A percentile compares a stretch with the other conserved stretches of the same genome.
Evolutionary conservation across 2,329 filamentous ascomycete species (phyloP).

Genomic region (Pochonia chlamydosporia): DNA sequence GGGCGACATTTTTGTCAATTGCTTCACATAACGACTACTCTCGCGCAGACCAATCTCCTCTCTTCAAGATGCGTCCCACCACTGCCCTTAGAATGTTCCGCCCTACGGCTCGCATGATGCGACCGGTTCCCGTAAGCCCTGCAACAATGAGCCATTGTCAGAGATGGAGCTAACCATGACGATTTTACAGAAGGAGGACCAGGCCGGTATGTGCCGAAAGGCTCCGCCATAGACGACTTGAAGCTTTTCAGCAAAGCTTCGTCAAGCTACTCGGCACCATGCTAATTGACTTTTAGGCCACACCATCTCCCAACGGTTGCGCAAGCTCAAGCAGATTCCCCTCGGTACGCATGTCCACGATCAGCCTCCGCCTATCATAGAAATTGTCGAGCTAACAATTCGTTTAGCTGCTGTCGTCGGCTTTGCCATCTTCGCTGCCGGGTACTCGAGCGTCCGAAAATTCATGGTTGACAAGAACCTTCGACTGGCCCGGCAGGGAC

Average conservation of each 20-base stretch:
- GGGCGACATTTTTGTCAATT: constrained; percentile 25
- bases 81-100: constrained; percentile 61
- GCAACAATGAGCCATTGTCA: constrained; percentile 4
- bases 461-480: constrained; percentile 87
- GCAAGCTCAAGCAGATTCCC: constrained; percentile 83
- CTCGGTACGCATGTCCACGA: constrained; percentile 58
- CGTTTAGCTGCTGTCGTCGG: constrained; percentile 72
- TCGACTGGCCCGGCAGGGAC: constrained; percentile 69
- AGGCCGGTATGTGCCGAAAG: constrained; percentile 51
- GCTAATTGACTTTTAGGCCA: constrained; percentile 57
- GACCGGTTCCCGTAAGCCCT: constrained; percentile 62
- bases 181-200: constrained; percentile 55
- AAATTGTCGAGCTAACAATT: neutral
- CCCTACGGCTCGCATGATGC: constrained; percentile 61
- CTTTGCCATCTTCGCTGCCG: constrained; percentile 74
- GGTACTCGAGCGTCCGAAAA: constrained; percentile 79
- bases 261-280: neutral
- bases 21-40: constrained; percentile 20
- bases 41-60: constrained; percentile 6
- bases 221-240: neutral
- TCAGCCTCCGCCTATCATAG: neutral
- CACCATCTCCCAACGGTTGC: constrained; percentile 92
- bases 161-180: constrained; percentile 19
- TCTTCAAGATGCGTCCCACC: constrained; percentile 57
- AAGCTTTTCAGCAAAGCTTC: neutral